phyloP scores from a whole-genome alignment of 768 basidiomycete genomes.

The Termitomyces sp. region DNA sequence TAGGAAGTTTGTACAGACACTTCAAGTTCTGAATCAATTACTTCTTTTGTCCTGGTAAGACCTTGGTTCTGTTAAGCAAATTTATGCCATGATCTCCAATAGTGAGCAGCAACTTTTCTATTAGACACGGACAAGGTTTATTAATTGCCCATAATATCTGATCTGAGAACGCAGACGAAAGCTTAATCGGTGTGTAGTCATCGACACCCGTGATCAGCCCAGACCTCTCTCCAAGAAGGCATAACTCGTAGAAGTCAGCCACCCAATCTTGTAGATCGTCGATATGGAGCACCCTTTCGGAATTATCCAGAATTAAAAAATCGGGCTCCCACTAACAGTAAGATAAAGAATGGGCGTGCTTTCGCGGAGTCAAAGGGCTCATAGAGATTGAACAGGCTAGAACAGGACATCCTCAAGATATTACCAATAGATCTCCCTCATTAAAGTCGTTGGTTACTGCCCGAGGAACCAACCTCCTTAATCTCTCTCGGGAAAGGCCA shows the following conservation, averaged over 20 bases:
- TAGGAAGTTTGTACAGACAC: not conserved
- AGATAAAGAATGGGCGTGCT: not conserved
- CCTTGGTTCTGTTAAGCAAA: not conserved
- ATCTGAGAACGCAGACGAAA: not conserved
- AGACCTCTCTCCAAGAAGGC: too few relatives aligned
- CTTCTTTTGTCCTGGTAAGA: too few relatives aligned
- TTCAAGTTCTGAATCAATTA: too few relatives aligned
- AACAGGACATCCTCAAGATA: not conserved
- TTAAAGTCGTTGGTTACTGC: not conserved
- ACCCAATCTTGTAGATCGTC: not conserved
- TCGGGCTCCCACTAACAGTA: not conserved
- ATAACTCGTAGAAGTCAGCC: not conserved
- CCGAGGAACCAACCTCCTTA: too few relatives aligned
- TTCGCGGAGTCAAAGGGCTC: not conserved
- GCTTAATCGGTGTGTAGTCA: not conserved
- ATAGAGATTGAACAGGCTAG: not conserved
- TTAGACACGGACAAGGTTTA: not conserved
- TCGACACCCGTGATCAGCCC: too few relatives aligned
- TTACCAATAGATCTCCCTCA: not conserved
- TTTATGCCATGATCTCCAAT: too few relatives aligned
- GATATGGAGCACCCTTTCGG: not conserved
- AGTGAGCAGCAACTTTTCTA: not conserved
- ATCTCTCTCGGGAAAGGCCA: conserved; percentile 1
- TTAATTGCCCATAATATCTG: not conserved
- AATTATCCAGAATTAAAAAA: not conserved